A percentile compares a stretch with the other conserved stretches of the same genome.
These are phyloP conservation scores for Ceratonia siliqua DNA, from an alignment of 306 rosid genomes.

Conservation along the genomic window DNA sequence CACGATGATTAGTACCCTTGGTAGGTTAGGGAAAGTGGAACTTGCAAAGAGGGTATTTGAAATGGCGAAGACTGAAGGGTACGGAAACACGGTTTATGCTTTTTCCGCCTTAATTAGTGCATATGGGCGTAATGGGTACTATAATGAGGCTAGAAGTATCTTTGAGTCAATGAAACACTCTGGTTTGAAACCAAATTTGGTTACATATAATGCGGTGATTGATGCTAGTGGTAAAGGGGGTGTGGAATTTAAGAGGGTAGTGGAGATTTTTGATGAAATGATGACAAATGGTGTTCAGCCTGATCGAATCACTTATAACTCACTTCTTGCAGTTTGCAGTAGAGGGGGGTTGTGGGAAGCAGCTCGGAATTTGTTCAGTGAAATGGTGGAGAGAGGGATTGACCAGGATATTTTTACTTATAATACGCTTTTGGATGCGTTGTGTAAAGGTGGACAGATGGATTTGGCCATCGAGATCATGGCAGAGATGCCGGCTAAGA, in stretches of 20 bases:
- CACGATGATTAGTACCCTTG: constrained; percentile 86
- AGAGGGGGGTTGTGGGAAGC: constrained; percentile 83
- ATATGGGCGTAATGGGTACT: constrained; percentile 70
- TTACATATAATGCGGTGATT: constrained; percentile 82
- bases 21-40: constrained; percentile 78
- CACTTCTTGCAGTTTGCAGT: constrained; percentile 77
- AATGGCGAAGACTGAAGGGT: constrained; percentile 59
- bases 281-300: constrained; percentile 56
- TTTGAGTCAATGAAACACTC: constrained; percentile 63
- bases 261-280: constrained; percentile 77
- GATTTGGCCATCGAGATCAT: constrained; percentile 71
- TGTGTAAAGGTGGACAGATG: constrained; percentile 86
- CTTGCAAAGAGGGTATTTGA: constrained; percentile 64
- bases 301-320: constrained; percentile 81
- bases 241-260: constrained; percentile 61
- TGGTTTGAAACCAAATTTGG: constrained; percentile 80
- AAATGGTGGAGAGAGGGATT: constrained; percentile 69
- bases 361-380: constrained; percentile 60
- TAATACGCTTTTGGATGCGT: constrained; percentile 80
- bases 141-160: constrained; percentile 54
- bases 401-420: constrained; percentile 77
- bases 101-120: constrained; percentile 85
- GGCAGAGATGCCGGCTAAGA: constrained; percentile 68
- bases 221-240: constrained; percentile 89
- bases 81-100: constrained; percentile 78